Evolutionary conservation across 192 early-diverging fungal genomes (phyloP), one percentile per base, ranked within the genome.

Genomic region (Paraglomus brasilianum): DNA sequence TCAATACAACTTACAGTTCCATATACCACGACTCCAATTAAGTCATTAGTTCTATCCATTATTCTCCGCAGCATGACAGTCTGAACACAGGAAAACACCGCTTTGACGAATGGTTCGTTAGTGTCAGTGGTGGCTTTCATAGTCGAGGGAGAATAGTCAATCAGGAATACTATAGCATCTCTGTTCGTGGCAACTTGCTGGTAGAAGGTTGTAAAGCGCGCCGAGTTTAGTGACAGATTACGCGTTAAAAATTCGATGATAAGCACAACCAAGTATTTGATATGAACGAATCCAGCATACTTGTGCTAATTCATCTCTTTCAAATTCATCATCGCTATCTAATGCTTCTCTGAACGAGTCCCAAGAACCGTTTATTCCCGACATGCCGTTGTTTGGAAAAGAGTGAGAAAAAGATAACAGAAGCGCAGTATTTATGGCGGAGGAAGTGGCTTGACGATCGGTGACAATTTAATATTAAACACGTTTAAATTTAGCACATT

Each of bases 91-190:
- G 71, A 72, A 30, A 30, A 30, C 39, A 85, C 66, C 1, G 78
- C 80, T 1, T 66, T 74, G 9, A 73, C 53, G 47, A 85, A 76
- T 11, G 81, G 79, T 22, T 76, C 69, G 5, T 84, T 75, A 11
- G 70, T 75, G 9, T 71, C 67, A 39, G 78, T 53, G 4, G 43
- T 14, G 6, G 63, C 66, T 52, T 75, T 42, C 6, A 82, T 65
- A 81, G 82, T 82, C 1, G 79, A 30, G n/a, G 68, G 67, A 11
- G 80, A 76, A 39, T 75, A 81, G 59, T 85, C 81, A 39, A 85
- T 81, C 5, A 80, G 79, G 62, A 85, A 82, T 8, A 85, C 68
- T 51, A 82, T 77, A 30, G 81, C 77, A 46, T 85, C 83, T 2
- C 80, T 71, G 57, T 73, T 81, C 6, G 15, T 59, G 5, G 19